Evolutionary conservation across 1,284 basidiomycete genomes (phyloP), one percentile per base, ranked within the genome.

Genomic region (Thelephora terrestris): DNA sequence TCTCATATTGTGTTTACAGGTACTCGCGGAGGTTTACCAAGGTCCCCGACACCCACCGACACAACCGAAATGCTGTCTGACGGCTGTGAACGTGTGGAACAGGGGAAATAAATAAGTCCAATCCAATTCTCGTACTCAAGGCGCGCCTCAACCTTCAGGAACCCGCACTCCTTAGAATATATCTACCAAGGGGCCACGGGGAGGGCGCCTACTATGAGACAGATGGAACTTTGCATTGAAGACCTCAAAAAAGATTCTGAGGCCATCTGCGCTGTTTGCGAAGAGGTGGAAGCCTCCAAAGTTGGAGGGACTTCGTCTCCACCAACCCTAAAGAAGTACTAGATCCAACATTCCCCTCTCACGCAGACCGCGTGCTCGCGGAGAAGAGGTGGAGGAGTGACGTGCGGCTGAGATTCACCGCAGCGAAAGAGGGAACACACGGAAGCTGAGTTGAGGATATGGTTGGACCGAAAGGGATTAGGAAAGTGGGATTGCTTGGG

Each of bases 21-120:
- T 88, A 89, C 60, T 90, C 89, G 60, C 81, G 79, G 58, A 89
- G 87, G 65, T 89, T 89, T 57, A 78, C 87, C 39, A 87, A 87
- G 75, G 82, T 83, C 55, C 40, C 54, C 25, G 3, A 18, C 18
- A 21, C 18, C 17, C 24, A n/a, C 23, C 3, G 38, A 24, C 24
- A 20, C 18, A 24, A 43, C 12, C 10, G 21, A 27, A 18, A 45
- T 16, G 29, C 46, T 16, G 29, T 32, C 29, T 32, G 12, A 18
- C 20, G 34, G 48, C n/a, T 27, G 37, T 42, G 17, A 52, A 84
- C 75, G 77, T 76, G 29, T 89, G 86, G 86, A 90, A 89, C 61
- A 72, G 73, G 62, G 84, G 84, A 7, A 80, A 75, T 76, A 17
- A 73, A 82, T 85, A 57, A 51, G 71, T 61, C 21, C n/a, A n/a